Evolutionary conservation across 2,329 filamentous ascomycete species (phyloP).

Genomic region (Periconia digitata): DNA sequence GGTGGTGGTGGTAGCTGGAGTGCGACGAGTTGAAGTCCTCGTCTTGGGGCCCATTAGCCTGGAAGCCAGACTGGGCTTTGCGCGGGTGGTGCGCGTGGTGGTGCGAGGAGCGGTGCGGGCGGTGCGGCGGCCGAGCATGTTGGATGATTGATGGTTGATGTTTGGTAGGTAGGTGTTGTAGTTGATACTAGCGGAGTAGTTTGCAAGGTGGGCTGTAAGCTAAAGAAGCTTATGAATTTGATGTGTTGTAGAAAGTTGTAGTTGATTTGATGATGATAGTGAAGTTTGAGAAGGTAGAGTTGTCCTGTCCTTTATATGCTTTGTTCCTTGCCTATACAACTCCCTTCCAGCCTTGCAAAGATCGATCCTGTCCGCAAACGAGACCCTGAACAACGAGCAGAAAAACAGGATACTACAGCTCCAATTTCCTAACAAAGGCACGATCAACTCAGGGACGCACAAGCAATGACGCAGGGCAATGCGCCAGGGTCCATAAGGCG

Average conservation of each 20-base stretch:
- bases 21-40: slow-evolving; percentile 44
- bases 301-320: slow-evolving; percentile 5
- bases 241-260: slow-evolving; percentile 1
- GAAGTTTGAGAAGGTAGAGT: background rate
- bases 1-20: slow-evolving; percentile 37
- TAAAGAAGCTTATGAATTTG: slow-evolving; percentile 4
- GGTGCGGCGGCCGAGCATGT: slow-evolving; percentile 31
- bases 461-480: slow-evolving; percentile 4
- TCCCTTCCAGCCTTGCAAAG: too few relatives aligned
- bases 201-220: slow-evolving; percentile 3
- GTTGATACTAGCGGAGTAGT: too few relatives aligned
- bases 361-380: too few relatives aligned
- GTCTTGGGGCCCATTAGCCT: slow-evolving; percentile 50
- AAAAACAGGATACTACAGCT: slow-evolving; percentile 8
- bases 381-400: background rate
- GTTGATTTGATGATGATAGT: slow-evolving; percentile 1
- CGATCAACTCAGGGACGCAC: background rate
- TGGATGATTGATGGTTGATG: slow-evolving; percentile 13
- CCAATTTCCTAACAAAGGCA: background rate
- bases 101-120: slow-evolving; percentile 29
- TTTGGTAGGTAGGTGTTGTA: slow-evolving; percentile 6
- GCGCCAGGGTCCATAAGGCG: slow-evolving; percentile 1
- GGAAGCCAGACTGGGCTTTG: slow-evolving; percentile 56
- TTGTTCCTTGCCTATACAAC: background rate
- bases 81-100: slow-evolving; percentile 35